Percentiles rank a stretch among this genome's conserved stretches.
These are phyloP conservation scores for Tephrocybe rancida DNA, from an alignment of 768 basidiomycete genomes.

Conservation along the genomic window DNA sequence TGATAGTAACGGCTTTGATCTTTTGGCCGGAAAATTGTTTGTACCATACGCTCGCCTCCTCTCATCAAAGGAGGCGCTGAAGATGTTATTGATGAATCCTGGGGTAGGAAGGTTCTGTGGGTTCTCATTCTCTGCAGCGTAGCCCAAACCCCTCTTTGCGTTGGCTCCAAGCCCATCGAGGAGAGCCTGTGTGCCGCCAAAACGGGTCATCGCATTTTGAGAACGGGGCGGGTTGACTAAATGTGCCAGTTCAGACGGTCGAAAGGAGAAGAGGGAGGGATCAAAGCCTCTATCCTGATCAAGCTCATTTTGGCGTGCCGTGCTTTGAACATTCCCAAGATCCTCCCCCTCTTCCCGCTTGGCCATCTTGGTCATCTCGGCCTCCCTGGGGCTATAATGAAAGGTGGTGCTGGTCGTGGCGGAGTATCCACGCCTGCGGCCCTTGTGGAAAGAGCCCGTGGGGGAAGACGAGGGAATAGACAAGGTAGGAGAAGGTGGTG, in stretches of 20 bases:
- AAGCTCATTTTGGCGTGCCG: constrained; percentile 35
- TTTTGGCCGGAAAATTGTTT: constrained; percentile 74
- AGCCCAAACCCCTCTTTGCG: constrained; percentile 46
- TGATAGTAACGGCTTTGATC: constrained; percentile 66
- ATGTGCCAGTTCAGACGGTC: constrained; percentile 76
- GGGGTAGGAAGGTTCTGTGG: constrained; percentile 31
- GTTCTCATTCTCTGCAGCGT: constrained; percentile 32
- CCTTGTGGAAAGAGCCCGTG: constrained; percentile 21
- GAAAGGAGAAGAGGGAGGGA: constrained; percentile 72
- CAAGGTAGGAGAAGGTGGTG: constrained; percentile 78
- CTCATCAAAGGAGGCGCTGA: constrained; percentile 54
- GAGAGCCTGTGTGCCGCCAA: constrained; percentile 74
- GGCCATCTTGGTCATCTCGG: constrained; percentile 22
- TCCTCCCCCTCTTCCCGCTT: constrained; percentile 26
- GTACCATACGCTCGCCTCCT: constrained; percentile 71
- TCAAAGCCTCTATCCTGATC: constrained; percentile 47
- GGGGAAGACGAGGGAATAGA: constrained; percentile 56
- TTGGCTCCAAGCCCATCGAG: constrained; percentile 77
- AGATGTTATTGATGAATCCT: constrained; percentile 20
- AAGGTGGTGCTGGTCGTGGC: constrained; percentile 35
- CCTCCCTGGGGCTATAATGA: constrained; percentile 30
- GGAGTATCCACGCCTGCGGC: constrained; percentile 40
- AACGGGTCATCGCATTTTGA: constrained; percentile 57
- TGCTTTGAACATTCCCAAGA: constrained; percentile 26
- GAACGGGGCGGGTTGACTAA: constrained; percentile 87